Evolutionary conservation across 495 filamentous ascomycete species (phyloP).

Genomic region (Hypoxylon rickii): DNA sequence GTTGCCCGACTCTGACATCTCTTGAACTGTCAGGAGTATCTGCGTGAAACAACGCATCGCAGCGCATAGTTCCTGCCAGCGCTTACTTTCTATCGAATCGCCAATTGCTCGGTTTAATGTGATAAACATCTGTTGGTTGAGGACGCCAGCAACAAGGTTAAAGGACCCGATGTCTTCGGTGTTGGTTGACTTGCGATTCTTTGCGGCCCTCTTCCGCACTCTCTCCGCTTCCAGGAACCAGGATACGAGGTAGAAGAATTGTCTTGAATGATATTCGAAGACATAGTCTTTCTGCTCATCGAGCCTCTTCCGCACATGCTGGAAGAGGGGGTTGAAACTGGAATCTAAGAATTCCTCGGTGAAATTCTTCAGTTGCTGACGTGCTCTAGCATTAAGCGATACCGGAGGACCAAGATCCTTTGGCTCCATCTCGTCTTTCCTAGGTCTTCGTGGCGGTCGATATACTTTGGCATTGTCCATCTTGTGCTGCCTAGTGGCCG

Average conservation of each 20-base stretch:
- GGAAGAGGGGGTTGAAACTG: conserved; percentile 92
- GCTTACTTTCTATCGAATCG: conserved; percentile 74
- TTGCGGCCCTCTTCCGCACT: conserved; percentile 64
- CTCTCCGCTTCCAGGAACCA: conserved; percentile 96
- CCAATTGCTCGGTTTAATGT: conserved; percentile 84
- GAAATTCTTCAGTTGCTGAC: conserved; percentile 74
- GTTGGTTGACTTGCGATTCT: conserved; percentile 45
- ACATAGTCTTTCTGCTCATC: conserved; percentile 90
- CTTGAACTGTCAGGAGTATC: conserved; percentile 88
- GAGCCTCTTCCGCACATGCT: conserved; percentile 82
- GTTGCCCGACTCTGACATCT: conserved; percentile 81
- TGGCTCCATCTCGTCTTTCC: conserved; percentile 65
- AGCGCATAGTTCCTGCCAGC: conserved; percentile 84
- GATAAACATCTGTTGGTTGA: conserved; percentile 92
- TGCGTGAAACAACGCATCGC: conserved; percentile 90
- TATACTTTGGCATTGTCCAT: conserved; percentile 93
- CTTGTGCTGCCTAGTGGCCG: conserved; percentile 73
- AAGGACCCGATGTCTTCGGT: conserved; percentile 74
- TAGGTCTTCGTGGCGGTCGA: conserved; percentile 71
- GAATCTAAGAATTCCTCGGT: conserved; percentile 95
- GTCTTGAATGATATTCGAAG: conserved; percentile 68
- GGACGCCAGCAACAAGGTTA: conserved; percentile 80
- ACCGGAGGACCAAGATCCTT: conserved; percentile 78
- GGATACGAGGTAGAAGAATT: conserved; percentile 89
- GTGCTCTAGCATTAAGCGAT: conserved; percentile 68